These are phyloP conservation scores for Aspergillus pseudotamarii DNA, from an alignment of 2,329 filamentous ascomycete genomes.

Conservation along the genomic window DNA sequence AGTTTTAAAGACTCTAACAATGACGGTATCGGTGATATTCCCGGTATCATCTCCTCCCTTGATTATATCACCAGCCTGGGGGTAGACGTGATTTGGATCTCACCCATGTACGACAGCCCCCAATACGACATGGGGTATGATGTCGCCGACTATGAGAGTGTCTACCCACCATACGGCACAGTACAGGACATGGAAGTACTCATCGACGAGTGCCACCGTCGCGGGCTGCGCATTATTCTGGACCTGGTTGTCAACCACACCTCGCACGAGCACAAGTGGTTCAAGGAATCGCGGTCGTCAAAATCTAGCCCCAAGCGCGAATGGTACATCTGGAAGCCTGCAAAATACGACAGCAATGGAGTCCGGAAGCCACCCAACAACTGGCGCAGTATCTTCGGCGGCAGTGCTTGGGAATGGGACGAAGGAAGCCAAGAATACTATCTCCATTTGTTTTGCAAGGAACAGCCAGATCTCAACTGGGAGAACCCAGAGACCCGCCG, in stretches of 20 bases:
- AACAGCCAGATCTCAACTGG: slow-evolving; percentile 87
- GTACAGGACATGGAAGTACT: slow-evolving; percentile 65
- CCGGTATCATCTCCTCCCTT: slow-evolving; percentile 64
- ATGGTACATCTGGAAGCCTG: slow-evolving; percentile 65
- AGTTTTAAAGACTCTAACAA: slow-evolving; percentile 55
- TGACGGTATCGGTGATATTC: slow-evolving; percentile 65
- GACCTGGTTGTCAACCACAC: slow-evolving; percentile 81
- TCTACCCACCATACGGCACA: slow-evolving; percentile 65
- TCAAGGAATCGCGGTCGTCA: slow-evolving; percentile 64
- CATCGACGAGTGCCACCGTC: slow-evolving; percentile 60
- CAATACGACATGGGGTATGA: slow-evolving; percentile 59
- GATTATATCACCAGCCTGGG: slow-evolving; percentile 66
- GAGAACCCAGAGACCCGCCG: slow-evolving; percentile 67
- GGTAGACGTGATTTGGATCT: slow-evolving; percentile 61
- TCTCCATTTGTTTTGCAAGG: slow-evolving; percentile 70
- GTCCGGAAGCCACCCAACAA: slow-evolving; percentile 72
- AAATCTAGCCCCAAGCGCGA: slow-evolving; percentile 64
- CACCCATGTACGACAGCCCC: slow-evolving; percentile 53
- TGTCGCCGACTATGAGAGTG: slow-evolving; percentile 63
- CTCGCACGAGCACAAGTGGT: slow-evolving; percentile 71
- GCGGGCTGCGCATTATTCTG: slow-evolving; percentile 70
- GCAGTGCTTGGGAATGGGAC: slow-evolving; percentile 61
- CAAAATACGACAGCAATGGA: slow-evolving; percentile 57
- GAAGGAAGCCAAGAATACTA: slow-evolving; percentile 73
- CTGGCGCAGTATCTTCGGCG: slow-evolving; percentile 53